A percentile compares a stretch with the other conserved stretches of the same genome.
Evolutionary conservation across 2,329 filamentous ascomycete genomes (phyloP).

Genomic region (Endoconidiophora polonica): DNA sequence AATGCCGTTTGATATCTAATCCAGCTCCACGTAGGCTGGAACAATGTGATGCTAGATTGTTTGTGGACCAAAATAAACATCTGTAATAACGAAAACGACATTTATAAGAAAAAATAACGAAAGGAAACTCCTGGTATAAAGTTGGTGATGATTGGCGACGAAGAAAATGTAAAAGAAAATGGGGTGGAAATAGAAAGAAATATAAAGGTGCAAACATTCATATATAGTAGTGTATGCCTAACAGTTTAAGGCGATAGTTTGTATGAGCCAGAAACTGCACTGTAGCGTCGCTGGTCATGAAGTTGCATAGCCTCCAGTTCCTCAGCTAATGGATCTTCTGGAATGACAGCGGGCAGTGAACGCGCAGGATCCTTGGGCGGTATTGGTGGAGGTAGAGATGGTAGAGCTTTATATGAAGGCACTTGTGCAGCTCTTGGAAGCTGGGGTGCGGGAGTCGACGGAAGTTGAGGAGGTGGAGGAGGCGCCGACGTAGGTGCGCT

Average conservation of each 20-base stretch:
- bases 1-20: too few relatives aligned
- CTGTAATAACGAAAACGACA: not conserved
- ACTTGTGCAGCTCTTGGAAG: not conserved
- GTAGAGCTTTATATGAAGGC: not conserved
- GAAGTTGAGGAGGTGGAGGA: not conserved
- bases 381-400: not conserved
- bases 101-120: not conserved
- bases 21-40: too few relatives aligned
- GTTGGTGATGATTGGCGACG: too few relatives aligned
- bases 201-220: not conserved
- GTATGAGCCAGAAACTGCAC: constrained; percentile 6
- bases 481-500: not conserved
- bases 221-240: not conserved
- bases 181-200: not conserved
- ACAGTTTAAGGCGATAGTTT: constrained; percentile 2
- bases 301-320: constrained; percentile 4
- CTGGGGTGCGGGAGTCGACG: not conserved
- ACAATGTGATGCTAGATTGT: too few relatives aligned
- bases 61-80: not conserved
- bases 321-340: constrained; percentile 10
- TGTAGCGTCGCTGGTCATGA: constrained; percentile 1
- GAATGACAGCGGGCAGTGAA: constrained; percentile 9
- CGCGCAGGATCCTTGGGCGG: constrained; percentile 6
- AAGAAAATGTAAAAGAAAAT: too few relatives aligned
- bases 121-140: too few relatives aligned